Base-by-base conservation (phyloP, 352 stramenopile species). In the Phytophthora multivora region DNA sequence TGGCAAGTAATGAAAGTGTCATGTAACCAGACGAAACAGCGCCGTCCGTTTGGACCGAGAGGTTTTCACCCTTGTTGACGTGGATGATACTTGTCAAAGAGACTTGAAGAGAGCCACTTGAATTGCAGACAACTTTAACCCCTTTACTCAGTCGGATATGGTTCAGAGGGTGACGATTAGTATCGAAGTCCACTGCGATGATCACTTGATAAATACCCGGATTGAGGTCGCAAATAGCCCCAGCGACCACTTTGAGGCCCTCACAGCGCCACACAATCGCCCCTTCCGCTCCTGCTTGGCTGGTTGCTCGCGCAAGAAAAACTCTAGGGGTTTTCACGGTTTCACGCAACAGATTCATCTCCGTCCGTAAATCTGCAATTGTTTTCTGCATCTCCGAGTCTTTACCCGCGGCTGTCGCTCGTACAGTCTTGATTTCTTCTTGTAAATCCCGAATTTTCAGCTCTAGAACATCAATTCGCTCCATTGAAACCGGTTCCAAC, bases 371-470 rank as follows among this genome's bases (percentile, higher is more conserved):
- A 16, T 54, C 25, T 5, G 41, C 47, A 3, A 55, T 50, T 26
- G 16, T 39, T 30, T 41, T 28, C 26, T 60, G 33, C 41, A 55
- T 50, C 33, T 55, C 58, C 11, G 49, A 38, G 28, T 25, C 23
- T 31, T 50, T 48, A 16, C 19, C 4, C n/a, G 11, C 26, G 28
- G 30, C 5, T n/a, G 45, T 31, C n/a, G 35, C 23, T 56, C 26
- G 59, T 51, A 66, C 41, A 15, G 2, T 1, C 36, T 67, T 56
- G 3, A 62, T 23, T 36, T 67, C 59, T 31, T 48, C 39, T 30
- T 67, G 59, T 7, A 67, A 35, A 8, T 65, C 57, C 2, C 56
- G 19, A 18, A 65, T 18, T 30, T 53, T 65, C 3, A 48, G 48
- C 56, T 64, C 47, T 4, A 64, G 16, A 13, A 65, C 48, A 7